Evolutionary conservation across 129 eudicot genomes (phyloP), one percentile per base, ranked within the genome.

Genomic region (Tagetes erecta): DNA sequence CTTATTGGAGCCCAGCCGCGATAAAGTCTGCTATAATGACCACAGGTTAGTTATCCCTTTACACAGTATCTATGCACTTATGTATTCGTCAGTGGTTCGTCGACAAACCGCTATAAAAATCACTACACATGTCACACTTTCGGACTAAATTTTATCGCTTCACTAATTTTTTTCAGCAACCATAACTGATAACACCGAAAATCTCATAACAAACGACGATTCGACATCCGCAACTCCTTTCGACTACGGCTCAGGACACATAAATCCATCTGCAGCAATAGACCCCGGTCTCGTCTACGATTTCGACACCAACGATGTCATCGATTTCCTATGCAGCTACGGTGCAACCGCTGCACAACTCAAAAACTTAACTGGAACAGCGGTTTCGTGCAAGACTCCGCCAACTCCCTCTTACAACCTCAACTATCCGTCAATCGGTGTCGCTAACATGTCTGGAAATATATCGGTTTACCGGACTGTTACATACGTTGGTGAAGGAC

Each of bases 1-100:
- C 96, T 39, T 73, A 85, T 36, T 90, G 92, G 92, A 81, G 85
- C 40, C 92, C 96, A 0, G 88, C 90, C 57, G 83, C 88, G 2
- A 90, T 90, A 36, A 90, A 90, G 65, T 90, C 96, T 44, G 92
- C 92, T 40, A 83, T 90, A 56, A 87, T 87, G 96, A 87, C 96
- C 40, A 85, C 88, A 62, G 84, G 91, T 82, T 12, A 65, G 89
- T 82, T 12, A 65, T 14, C 35, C 40, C 40, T 50, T 75, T 36
- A 2, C 30, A 49, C 30, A 57, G 67, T 57, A 56, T 40, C 44
- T 3, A n/a, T 14, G 11, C 20, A 41, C 13, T n/a, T 13, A 45
- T 74, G 8, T 11, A 38, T 45, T 14, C 52, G 27, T 20, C 27
- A 20, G 27, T 20, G 27, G 27, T 20, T 20, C 27, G 27, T 20